Conservation (phyloP, 2,329 filamentous ascomycete species). For the Coniochaeta sp. region DNA sequence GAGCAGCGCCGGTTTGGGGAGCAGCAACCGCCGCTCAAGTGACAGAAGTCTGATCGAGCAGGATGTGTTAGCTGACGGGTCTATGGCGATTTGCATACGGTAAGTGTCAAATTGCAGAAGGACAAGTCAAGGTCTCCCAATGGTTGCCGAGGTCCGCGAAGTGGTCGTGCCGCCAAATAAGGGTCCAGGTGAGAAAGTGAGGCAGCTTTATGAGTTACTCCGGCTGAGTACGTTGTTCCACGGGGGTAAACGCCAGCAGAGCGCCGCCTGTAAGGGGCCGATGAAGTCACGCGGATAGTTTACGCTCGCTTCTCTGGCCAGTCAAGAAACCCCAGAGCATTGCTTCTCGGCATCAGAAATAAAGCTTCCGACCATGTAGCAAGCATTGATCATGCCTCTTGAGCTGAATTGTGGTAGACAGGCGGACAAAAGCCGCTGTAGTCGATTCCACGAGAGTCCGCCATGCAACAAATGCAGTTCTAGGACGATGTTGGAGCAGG, state of each 20-base stretch:
- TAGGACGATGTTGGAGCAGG: background rate
- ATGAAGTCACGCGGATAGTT: background rate
- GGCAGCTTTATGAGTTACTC: background rate
- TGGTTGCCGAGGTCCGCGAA: background rate
- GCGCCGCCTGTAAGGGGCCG: background rate
- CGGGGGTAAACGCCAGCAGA: background rate
- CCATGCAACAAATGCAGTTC: background rate
- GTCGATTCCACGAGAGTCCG: too few species aligned
- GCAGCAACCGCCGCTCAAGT: slow-evolving; percentile 3
- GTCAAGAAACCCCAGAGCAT: background rate
- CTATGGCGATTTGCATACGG: background rate
- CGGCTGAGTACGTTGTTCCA: background rate
- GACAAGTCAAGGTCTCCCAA: background rate
- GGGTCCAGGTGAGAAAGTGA: background rate
- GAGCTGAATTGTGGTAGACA: background rate
- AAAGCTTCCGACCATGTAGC: background rate
- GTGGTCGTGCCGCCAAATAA: background rate
- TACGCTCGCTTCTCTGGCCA: background rate
- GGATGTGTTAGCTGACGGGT: background rate
- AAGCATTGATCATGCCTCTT: background rate
- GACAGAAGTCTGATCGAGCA: background rate
- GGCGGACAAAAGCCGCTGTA: background rate
- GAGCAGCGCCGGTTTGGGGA: background rate
- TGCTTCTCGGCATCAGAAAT: background rate
- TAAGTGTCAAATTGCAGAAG: background rate